Conservation (phyloP, 2,329 filamentous ascomycete species). For the Nemania serpens region DNA sequence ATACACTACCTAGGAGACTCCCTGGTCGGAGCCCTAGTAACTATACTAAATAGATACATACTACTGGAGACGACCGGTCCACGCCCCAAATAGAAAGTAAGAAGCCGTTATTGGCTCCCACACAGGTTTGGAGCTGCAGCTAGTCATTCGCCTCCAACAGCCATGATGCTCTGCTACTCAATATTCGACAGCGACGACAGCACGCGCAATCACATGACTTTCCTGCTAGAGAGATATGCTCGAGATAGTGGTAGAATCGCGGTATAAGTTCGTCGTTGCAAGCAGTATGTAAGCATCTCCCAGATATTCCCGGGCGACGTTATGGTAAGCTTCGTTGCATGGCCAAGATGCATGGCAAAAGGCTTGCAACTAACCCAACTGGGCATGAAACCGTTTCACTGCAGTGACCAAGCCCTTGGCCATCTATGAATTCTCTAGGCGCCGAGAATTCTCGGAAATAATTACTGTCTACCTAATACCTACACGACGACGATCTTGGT, state of each 20-base stretch:
- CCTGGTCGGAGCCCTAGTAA: too few relatives aligned
- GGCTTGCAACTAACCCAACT: conserved; percentile 19
- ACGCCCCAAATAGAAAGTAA: not conserved
- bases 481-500: not conserved
- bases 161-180: not conserved
- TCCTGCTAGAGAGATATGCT: not conserved
- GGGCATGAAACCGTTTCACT: conserved; percentile 13
- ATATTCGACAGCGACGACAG: not conserved
- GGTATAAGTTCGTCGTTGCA: not conserved
- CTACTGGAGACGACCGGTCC: not conserved
- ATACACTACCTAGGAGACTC: too few relatives aligned
- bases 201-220: not conserved
- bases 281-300: conserved; percentile 1
- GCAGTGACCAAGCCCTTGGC: conserved; percentile 27
- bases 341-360: conserved; percentile 28
- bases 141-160: conserved; percentile 7
- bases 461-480: not conserved
- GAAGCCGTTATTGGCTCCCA: not conserved
- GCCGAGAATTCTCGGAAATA: conserved; percentile 22
- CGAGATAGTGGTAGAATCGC: not conserved
- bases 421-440: conserved; percentile 15
- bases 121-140: conserved; percentile 11
- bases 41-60: too few relatives aligned
- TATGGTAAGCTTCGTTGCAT: conserved; percentile 26
- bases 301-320: conserved; percentile 17